Conservation (phyloP, 2,329 filamentous ascomycete species). For the Talaromyces sp. region DNA sequence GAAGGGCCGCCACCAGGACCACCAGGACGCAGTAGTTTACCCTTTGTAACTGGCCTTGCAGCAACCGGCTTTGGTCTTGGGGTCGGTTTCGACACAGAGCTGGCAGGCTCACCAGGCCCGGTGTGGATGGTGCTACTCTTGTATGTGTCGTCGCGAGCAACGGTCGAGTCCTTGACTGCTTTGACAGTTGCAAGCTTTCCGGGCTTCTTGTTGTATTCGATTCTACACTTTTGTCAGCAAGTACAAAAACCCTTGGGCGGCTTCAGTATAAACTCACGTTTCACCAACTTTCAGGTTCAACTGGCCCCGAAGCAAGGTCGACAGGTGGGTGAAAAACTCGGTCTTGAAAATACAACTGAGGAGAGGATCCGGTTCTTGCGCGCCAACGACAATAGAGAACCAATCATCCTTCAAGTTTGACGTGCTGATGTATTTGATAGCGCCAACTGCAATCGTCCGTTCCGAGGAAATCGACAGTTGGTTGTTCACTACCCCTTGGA, state of each 20-base stretch:
- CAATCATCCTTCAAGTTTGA: slow-evolving; percentile 89
- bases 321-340: slow-evolving; percentile 91
- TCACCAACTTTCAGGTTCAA: slow-evolving; percentile 80
- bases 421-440: slow-evolving; percentile 80
- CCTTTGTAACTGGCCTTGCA: slow-evolving; percentile 84
- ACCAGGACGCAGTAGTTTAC: slow-evolving; percentile 86
- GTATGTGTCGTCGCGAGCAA: slow-evolving; percentile 72
- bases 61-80: slow-evolving; percentile 83
- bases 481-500: slow-evolving; percentile 75
- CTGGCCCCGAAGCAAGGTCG: slow-evolving; percentile 70
- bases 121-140: slow-evolving; percentile 93
- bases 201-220: slow-evolving; percentile 97
- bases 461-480: slow-evolving; percentile 79
- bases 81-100: slow-evolving; percentile 75
- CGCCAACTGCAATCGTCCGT: slow-evolving; percentile 73
- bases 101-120: slow-evolving; percentile 74
- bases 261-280: slow-evolving; percentile 37
- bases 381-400: slow-evolving; percentile 90
- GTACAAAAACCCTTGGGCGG: not conserved
- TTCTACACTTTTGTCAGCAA: slow-evolving; percentile 40
- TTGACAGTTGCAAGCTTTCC: slow-evolving; percentile 87
- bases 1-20: slow-evolving; percentile 79
- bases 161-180: slow-evolving; percentile 78
- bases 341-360: slow-evolving; percentile 94
- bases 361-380: slow-evolving; percentile 89